Base-by-base conservation (phyloP, 768 basidiomycete species). In the Peribolospora baueri region DNA sequence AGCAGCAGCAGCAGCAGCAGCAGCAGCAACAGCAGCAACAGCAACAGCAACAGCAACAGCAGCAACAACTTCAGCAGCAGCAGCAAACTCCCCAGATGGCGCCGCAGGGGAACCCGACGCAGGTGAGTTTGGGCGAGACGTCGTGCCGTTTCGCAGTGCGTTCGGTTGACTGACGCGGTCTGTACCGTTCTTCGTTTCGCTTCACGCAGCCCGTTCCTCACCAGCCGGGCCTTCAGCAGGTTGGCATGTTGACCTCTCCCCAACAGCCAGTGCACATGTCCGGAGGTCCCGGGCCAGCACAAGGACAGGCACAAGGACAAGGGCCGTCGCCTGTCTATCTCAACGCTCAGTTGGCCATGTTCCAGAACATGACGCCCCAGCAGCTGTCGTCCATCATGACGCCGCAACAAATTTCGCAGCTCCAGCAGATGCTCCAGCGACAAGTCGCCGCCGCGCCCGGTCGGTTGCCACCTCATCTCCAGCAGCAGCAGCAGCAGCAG, bases 191-290 rank as follows among this genome's bases (percentile, higher is more conserved):
- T 25, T 25, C 25, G 25, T 1, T 25, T 25, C 25, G 25, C 25
- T 25, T 25, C 25, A 25, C 25, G 25, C 25, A 25, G 46, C 14
- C 46, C 2, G 46, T 46, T 14, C 46, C 46, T 46, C 46, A 9
- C 46, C 46, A 9, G 10, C 46, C 10, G 46, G 46, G 9, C 46
- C 42, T 36, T 50, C 51, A 58, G 39, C 60, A 61, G 1, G 51
- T 50, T 3, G 25, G 25, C 25, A 25, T 25, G 25, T 25, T 25
- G 25, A 1, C 25, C 25, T 25, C 25, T 25, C 25, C 25, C 25
- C 25, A 25, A 25, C 25, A 25, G 25, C 25, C 25, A 25, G 25
- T 25, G 25, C 25, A 25, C 25, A 25, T 25, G 25, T 25, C 25
- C 25, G 25, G 25, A 25, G 25, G 25, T 25, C 25, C 25, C 25